Conservation (phyloP, 2,329 filamentous ascomycete species). For the Monilinia vaccinii-corymbosi region DNA sequence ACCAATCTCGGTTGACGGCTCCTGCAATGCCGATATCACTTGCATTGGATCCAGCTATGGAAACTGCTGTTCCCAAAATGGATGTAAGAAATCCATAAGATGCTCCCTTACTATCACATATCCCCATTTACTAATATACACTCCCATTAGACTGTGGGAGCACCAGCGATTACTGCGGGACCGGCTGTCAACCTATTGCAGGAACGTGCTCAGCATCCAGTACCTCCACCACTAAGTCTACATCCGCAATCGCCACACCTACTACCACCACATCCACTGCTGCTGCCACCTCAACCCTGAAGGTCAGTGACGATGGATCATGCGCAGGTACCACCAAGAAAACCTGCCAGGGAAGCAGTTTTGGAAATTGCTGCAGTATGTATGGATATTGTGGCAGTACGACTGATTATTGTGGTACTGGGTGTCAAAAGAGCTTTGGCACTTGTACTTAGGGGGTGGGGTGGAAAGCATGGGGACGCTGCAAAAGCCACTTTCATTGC, state of each 20-base stretch:
- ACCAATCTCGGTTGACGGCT: conserved; percentile 16
- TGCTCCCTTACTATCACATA: background rate
- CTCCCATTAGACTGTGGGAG: conserved; percentile 20
- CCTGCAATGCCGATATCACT: conserved; percentile 17
- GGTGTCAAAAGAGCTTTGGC: conserved; percentile 5
- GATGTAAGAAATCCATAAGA: conserved; percentile 16
- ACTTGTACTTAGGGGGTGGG: background rate
- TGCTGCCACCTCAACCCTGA: background rate
- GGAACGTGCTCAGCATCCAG: conserved; percentile 11
- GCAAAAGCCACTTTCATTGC: background rate
- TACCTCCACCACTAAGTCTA: background rate
- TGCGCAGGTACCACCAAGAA: conserved; percentile 9
- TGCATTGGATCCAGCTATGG: conserved; percentile 22
- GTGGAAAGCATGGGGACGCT: background rate
- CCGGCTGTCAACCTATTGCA: conserved; percentile 22
- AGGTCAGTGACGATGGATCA: conserved; percentile 11
- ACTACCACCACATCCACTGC: background rate
- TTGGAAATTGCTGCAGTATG: conserved; percentile 17
- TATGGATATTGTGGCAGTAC: conserved; percentile 11
- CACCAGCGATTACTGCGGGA: conserved; percentile 26
- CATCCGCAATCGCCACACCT: background rate
- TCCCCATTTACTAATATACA: background rate
- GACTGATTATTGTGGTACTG: conserved; percentile 4
- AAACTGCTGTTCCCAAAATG: conserved; percentile 27
- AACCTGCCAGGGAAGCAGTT: conserved; percentile 15